Base-by-base conservation (phyloP, 192 early-diverging fungal genomes). In the Coemansia sp. region DNA sequence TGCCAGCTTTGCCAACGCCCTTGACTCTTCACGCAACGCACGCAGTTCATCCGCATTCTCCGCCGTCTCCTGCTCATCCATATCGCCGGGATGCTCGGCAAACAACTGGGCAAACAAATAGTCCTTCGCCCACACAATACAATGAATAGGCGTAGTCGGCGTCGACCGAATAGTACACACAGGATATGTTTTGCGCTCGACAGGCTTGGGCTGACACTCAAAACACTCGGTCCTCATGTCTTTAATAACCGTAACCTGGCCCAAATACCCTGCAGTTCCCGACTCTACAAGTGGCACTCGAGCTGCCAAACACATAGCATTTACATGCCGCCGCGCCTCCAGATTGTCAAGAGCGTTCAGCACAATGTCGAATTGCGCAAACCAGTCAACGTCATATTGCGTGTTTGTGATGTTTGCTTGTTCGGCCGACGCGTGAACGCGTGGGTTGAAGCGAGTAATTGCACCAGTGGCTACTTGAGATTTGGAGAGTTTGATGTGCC, bases 61-160 rank as follows among this genome's bases (percentile, higher is more conserved):
- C 0, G 75, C 83, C 11, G 81, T 82, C 4, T 83, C 87, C 19
- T 89, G 84, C 6, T 74, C 79, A 19, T 71, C 65, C 60, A 65
- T 62, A 7, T 37, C 67, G 48, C 61, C 38, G 50, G 41, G 19
- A 27, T 59, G 47, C 19, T 77, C 64, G 6, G 95, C 95, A 83
- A 98, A 85, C 1, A 85, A 59, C 75, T 85, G 89, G 65, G 81
- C 87, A 73, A 98, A 98, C 31, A 98, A 82, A 75, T 94, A 99
- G 65, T 87, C 92, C 75, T 99, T 99, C 64, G 96, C 92, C 97
- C 97, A 99, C 25, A 98, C 96, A 64, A 99, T 94, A 64, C 96
- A 98, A 70, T 99, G 97, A 48, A 99, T 94, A 14, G 97, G 93
- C 25, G 88, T 86, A 47, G 85, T 90, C 0, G 97, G 97, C 5